These are phyloP conservation scores for Calonectria pteridis DNA, from an alignment of 2,329 filamentous ascomycete genomes.

Conservation along the genomic window DNA sequence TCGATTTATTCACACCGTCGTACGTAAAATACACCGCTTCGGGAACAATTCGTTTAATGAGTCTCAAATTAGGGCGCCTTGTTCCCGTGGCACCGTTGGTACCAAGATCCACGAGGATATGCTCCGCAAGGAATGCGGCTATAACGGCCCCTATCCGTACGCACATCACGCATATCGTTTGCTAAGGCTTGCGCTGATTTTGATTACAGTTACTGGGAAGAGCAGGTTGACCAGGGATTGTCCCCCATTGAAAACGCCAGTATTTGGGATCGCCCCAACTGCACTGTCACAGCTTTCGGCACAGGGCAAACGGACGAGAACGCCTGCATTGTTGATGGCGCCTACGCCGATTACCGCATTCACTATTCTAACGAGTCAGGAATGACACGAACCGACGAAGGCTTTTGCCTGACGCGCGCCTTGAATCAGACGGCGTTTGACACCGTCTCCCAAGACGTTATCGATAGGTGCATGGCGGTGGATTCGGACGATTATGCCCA, in stretches of 20 bases:
- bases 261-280: not conserved
- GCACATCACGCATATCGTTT: not conserved
- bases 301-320: not conserved
- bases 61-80: not conserved
- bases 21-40: not conserved
- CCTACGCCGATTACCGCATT: not conserved
- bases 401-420: not conserved
- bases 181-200: not conserved
- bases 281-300: not conserved
- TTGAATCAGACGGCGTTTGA: not conserved
- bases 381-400: not conserved
- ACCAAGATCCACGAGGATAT: not conserved
- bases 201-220: not conserved
- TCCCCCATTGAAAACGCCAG: not conserved
- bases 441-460: not conserved
- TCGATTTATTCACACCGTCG: not conserved
- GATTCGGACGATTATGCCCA: not conserved
- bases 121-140: not conserved
- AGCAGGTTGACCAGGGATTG: not conserved
- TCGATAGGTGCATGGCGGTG: not conserved
- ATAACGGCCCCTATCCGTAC: not conserved
- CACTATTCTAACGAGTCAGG: not conserved
- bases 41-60: not conserved
- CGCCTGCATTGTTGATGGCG: not conserved
- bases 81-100: slow-evolving; percentile 1